Conservation (phyloP, 2,329 filamentous ascomycete species). For the Aspergillus felis region DNA sequence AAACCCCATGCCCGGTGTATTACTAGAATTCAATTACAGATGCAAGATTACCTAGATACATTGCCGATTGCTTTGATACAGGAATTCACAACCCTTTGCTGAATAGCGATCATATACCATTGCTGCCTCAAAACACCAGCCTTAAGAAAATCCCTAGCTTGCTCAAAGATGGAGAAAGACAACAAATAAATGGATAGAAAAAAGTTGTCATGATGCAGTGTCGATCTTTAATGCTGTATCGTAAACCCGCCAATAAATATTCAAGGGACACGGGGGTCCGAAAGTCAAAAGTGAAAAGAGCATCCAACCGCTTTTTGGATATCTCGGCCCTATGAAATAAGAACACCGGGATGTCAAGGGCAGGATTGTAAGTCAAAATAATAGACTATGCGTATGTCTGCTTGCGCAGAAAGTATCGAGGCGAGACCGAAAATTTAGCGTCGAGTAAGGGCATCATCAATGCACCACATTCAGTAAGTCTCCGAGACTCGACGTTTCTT, state of each 20-base stretch:
- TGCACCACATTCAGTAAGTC: slow-evolving; percentile 38
- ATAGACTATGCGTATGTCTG: slow-evolving; percentile 1
- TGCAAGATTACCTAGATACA: slow-evolving; percentile 6
- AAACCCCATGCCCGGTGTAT: background rate
- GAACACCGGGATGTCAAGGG: background rate
- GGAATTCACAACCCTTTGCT: slow-evolving; percentile 2
- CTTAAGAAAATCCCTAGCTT: background rate
- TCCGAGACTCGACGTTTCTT: slow-evolving; percentile 31
- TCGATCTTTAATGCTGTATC: background rate
- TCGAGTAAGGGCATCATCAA: slow-evolving; percentile 16
- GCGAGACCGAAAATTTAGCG: slow-evolving; percentile 7
- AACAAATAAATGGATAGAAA: background rate
- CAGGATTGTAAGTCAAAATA: background rate
- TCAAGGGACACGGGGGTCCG: background rate
- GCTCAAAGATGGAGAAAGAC: background rate
- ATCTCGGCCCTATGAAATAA: background rate
- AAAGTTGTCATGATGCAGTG: background rate
- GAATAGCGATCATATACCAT: background rate
- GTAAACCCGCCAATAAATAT: background rate
- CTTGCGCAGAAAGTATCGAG: slow-evolving; percentile 1
- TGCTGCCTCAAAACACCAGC: background rate
- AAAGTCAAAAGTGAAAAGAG: background rate
- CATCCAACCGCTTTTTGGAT: background rate
- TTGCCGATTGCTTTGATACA: slow-evolving; percentile 7
- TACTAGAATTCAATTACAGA: slow-evolving; percentile 8